Percentiles rank a stretch among this genome's conserved stretches.
phyloP scores from a whole-genome alignment of 2,329 filamentous ascomycete species.

The Aspergillus chevalieri region DNA sequence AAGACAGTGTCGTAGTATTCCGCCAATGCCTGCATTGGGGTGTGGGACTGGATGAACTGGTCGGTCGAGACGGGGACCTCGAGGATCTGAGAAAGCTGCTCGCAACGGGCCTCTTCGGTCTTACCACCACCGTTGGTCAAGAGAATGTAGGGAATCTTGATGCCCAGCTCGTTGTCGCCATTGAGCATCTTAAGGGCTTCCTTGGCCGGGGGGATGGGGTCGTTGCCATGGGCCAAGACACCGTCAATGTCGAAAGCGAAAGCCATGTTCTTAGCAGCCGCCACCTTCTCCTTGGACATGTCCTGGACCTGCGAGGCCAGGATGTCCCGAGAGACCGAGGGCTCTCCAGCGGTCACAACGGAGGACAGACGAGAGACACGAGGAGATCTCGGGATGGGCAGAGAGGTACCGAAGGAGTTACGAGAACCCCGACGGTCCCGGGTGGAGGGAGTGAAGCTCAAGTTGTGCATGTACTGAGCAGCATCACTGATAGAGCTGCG shows the following conservation, averaged over 20 bases:
- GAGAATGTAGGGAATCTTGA: conserved; percentile 71
- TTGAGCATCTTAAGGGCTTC: conserved; percentile 65
- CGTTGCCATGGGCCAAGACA: conserved; percentile 67
- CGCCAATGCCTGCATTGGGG: conserved; percentile 67
- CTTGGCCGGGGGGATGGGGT: conserved; percentile 62
- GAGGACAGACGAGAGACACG: conserved; percentile 63
- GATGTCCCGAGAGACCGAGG: conserved; percentile 58
- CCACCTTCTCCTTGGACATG: conserved; percentile 59
- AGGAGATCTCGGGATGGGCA: conserved; percentile 67
- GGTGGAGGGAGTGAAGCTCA: conserved; percentile 62
- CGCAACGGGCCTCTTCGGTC: conserved; percentile 58
- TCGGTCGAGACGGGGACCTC: conserved; percentile 60
- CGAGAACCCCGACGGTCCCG: conserved; percentile 62
- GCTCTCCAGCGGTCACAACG: conserved; percentile 45
- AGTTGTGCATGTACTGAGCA: conserved; percentile 64
- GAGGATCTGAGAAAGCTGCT: conserved; percentile 63
- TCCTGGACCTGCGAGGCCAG: conserved; percentile 66
- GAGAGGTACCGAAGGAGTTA: conserved; percentile 68
- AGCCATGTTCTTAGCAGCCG: conserved; percentile 69
- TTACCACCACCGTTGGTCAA: conserved; percentile 70
- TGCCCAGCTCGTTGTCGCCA: conserved; percentile 69
- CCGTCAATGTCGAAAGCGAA: conserved; percentile 68
- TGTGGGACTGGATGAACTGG: conserved; percentile 73
- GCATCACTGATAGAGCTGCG: conserved; percentile 64
- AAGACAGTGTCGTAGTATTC: conserved; percentile 74